Evolutionary conservation across 371 early-diverging fungal genomes (phyloP).

Genomic region (Chytridium lagenaria): DNA sequence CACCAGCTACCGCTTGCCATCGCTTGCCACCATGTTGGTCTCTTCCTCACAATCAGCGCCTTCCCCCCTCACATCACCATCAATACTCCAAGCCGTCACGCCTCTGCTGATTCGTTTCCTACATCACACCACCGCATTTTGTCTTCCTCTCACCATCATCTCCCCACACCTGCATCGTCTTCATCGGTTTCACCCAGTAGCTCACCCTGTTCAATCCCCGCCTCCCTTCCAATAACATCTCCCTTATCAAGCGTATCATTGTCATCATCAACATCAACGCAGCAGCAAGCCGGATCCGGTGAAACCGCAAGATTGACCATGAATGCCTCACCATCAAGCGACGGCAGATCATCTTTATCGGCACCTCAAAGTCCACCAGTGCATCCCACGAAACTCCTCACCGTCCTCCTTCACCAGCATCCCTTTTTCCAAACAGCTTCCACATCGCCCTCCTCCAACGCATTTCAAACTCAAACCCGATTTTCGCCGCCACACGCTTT

Average conservation of each 20-base stretch:
- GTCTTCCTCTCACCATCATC: neutral
- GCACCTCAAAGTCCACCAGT: too few relatives aligned
- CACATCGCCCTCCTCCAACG: neutral
- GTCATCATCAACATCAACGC: too few relatives aligned
- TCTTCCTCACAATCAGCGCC: neutral
- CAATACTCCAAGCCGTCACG: neutral
- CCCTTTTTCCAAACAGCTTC: neutral
- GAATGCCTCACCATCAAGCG: too few relatives aligned
- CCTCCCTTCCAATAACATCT: neutral
- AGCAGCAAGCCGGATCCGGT: too few relatives aligned
- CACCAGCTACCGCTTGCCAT: neutral
- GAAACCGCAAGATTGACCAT: too few relatives aligned
- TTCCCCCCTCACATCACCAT: neutral
- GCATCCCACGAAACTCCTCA: too few relatives aligned
- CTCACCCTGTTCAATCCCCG: neutral
- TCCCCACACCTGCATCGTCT: neutral
- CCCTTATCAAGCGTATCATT: neutral
- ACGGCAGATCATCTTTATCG: too few relatives aligned
- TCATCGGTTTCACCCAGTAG: neutral
- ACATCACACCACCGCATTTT: conserved; percentile 1
- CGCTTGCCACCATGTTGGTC: neutral
- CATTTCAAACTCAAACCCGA: neutral
- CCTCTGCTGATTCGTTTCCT: neutral
- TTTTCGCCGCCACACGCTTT: neutral
- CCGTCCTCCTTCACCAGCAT: too few relatives aligned